Conservation (phyloP, 2,329 filamentous ascomycete species). For the Colletotrichum gigasporum region DNA sequence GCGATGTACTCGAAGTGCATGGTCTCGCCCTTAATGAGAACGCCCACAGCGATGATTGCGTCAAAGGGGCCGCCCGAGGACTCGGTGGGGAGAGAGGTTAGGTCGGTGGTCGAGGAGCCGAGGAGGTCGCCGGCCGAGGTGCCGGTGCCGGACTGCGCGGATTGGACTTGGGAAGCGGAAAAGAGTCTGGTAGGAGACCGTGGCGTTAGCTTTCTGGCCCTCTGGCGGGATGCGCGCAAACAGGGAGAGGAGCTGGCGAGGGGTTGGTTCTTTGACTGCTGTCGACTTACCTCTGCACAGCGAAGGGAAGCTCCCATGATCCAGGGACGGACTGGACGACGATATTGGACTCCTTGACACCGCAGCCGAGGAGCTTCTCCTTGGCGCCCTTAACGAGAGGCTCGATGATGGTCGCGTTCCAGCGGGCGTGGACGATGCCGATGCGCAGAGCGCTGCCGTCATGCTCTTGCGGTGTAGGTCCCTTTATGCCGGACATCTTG, state of each 20-base stretch:
- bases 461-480: constrained; percentile 65
- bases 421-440: constrained; percentile 94
- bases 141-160: constrained; percentile 68
- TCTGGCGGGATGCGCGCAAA: too few species aligned
- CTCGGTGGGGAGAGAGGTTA: constrained; percentile 58
- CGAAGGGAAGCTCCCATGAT: constrained; percentile 93
- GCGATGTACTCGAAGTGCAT: constrained; percentile 99
- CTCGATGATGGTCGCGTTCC: constrained; percentile 91
- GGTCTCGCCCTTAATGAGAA: constrained; percentile 97
- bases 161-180: constrained; percentile 86
- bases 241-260: constrained; percentile 20
- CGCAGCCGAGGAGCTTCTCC: constrained; percentile 78
- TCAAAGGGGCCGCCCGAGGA: constrained; percentile 77
- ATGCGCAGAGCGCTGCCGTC: constrained; percentile 82
- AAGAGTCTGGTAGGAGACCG: constrained; percentile 68
- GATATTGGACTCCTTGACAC: constrained; percentile 89
- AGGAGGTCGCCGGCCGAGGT: constrained; percentile 80
- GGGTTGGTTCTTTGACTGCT: not conserved
- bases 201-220: not conserved
- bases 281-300: constrained; percentile 77
- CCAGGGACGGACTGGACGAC: constrained; percentile 90
- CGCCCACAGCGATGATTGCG: constrained; percentile 93
- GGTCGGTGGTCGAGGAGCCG: constrained; percentile 73
- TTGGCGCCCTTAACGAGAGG: constrained; percentile 84
- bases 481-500: constrained; percentile 61